Evolutionary conservation across 305 asterid species (phyloP).

Genomic region (Fraxinus sp.): DNA sequence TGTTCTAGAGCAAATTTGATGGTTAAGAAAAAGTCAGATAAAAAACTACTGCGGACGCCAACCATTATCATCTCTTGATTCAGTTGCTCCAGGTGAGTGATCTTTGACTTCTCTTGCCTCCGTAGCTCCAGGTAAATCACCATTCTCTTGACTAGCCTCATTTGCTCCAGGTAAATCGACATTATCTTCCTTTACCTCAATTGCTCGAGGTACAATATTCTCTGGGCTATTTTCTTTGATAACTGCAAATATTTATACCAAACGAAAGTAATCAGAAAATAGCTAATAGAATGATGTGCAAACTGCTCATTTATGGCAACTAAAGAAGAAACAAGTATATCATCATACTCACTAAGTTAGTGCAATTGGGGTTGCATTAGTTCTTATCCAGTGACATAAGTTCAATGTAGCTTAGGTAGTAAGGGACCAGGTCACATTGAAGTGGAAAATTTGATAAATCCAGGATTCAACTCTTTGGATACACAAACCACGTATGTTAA

Average conservation of each 20-base stretch:
- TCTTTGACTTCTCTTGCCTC: conserved; percentile 30
- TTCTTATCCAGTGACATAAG: not conserved
- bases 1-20: conserved; percentile 16
- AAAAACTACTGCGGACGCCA: conserved; percentile 24
- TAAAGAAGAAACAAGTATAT: not conserved
- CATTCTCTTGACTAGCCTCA: conserved; percentile 37
- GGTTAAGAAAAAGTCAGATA: conserved; percentile 13
- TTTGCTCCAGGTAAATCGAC: conserved; percentile 36
- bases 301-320: not conserved
- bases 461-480: not conserved
- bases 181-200: conserved; percentile 31
- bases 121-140: conserved; percentile 41
- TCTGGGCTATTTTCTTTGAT: conserved; percentile 49
- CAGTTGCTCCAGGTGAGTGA: conserved; percentile 32
- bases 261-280: conserved; percentile 24
- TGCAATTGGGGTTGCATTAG: not conserved
- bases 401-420: not conserved
- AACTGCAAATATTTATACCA: conserved; percentile 46
- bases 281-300: not conserved
- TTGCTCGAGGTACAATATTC: conserved; percentile 40
- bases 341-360: not conserved
- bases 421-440: not conserved
- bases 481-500: not conserved
- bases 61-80: conserved; percentile 44
- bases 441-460: not conserved